Evolutionary conservation across 805 yeast species (phyloP), one percentile per base, ranked within the genome.

Genomic region (Sugiyamaella marilandica): DNA sequence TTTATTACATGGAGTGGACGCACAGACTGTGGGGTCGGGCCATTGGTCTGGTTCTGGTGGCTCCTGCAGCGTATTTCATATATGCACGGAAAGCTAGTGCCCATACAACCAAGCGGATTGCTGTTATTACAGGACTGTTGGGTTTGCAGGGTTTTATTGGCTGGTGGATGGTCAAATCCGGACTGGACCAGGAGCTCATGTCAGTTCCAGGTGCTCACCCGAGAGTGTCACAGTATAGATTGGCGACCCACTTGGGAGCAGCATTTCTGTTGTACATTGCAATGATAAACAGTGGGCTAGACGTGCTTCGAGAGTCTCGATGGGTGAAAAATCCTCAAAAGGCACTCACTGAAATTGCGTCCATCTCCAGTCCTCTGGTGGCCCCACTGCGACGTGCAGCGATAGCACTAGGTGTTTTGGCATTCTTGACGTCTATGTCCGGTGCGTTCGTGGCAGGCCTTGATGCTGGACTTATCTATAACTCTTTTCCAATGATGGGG

Each of bases 151-250:
- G 99, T 50, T 86, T 84, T 50, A 85, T 94, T 59, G 99, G 99
- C 32, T 94, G 99, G 99, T 94, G 99, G 99, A 94, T 94, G 99
- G 99, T 94, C 49, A 83, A 87, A 63, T 88, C 97, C 9, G 99
- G 99, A 31, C 76, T 94, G 52, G 95, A 90, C 65, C 85, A 85
- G 63, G 78, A 84, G 43, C 85, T 85, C 64, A 73, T 94, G 46
- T 79, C 78, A 19, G 90, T 85, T 59, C 79, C 96, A 66, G 85
- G 80, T 45, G 83, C 96, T 0, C 95, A 92, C 65, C 99, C 99
- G n/a, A 89, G 99, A 0, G 99, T 94, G 2, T 87, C 97, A 4
- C 98, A 88, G 65, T 94, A 94, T 66, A 80, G 99, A 68, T 75
- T 94, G 50, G 90, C 98, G 1, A 84, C 97, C 1, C 99, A 94